Evolutionary conservation across 2,329 filamentous ascomycete genomes (phyloP), one percentile per base, ranked within the genome.

Genomic region (Botrytis cinerea): DNA sequence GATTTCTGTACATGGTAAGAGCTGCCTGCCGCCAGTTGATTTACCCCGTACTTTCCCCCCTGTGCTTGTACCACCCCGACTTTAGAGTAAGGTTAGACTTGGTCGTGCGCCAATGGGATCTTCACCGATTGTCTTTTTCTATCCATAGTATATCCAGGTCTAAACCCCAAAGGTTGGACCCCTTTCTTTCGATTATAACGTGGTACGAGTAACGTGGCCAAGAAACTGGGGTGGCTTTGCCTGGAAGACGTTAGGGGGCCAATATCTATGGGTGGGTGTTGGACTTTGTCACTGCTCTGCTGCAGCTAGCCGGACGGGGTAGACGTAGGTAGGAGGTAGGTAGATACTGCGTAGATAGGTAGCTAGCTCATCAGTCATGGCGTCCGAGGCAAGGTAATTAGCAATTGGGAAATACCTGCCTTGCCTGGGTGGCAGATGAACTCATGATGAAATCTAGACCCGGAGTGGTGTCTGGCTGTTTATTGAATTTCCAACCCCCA

Each of bases 101-200:
- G 9, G 4, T 46, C 45, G 62, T 46, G 62, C 62, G 28, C 63
- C 63, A 66, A 48, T 66, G 63, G 63, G 63, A 66, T 48, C 43
- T 64, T 61, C 59, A 61, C 35, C 32, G 32, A 60, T 60, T 35
- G 8, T 28, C 4, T 35, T 22, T 22, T 35, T 35, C 32, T 38
- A 38, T 60, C 18, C 28, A 22, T 35, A 38, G 57, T 38, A 22
- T 22, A 16, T 61, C 25, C 20, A 2, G 35, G 22, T 16, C 28
- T 61, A 35, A 35, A 59, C 57, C 32, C 25, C 57, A 35, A 60
- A 38, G 57, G 32, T 60, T 32, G 57, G 57, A 38, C 57, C 57
- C 57, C 57, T 38, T 60, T 38, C 57, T 60, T 38, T 35, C 4
- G 28, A 38, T 14, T 7, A 38, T 7, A 38, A 14, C 20, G 57